These are phyloP conservation scores for Yarrowia sp. DNA, from an alignment of 805 yeast species.

Conservation along the genomic window DNA sequence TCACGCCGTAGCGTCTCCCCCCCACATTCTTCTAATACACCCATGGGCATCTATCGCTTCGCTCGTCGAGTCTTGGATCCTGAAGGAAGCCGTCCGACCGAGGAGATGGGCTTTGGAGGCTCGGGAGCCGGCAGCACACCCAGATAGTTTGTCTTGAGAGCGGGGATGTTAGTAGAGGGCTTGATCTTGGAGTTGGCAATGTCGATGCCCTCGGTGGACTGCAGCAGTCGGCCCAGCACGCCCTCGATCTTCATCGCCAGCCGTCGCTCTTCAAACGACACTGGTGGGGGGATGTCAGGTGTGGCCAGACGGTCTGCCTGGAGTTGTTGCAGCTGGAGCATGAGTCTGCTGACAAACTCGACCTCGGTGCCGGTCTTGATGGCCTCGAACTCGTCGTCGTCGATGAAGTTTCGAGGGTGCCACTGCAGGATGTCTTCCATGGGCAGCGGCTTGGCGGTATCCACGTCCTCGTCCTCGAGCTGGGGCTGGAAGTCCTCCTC, in stretches of 20 bases:
- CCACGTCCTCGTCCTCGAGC: slow-evolving; percentile 7
- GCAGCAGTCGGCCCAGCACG: slow-evolving; percentile 55
- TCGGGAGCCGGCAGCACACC: slow-evolving; percentile 72
- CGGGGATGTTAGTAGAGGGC: slow-evolving; percentile 60
- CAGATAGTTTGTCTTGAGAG: slow-evolving; percentile 71
- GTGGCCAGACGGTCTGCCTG: slow-evolving; percentile 57
- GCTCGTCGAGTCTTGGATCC: slow-evolving; percentile 14
- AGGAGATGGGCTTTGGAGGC: slow-evolving; percentile 40
- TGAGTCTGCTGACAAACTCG: slow-evolving; percentile 54
- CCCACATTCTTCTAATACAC: background rate
- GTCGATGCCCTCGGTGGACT: slow-evolving; percentile 38
- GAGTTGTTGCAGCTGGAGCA: slow-evolving; percentile 58
- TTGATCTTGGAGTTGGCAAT: slow-evolving; percentile 39
- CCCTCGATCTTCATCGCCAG: slow-evolving; percentile 50
- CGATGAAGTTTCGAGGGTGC: slow-evolving; percentile 58
- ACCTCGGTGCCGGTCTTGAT: slow-evolving; percentile 54
- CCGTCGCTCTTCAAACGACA: slow-evolving; percentile 48
- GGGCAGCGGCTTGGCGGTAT: slow-evolving; percentile 22
- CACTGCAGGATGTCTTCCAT: slow-evolving; percentile 55
- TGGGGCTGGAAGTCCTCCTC: slow-evolving; percentile 38
- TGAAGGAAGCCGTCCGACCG: slow-evolving; percentile 24
- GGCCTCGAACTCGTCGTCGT: slow-evolving; percentile 61
- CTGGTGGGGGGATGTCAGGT: slow-evolving; percentile 43
- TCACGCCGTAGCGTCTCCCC: slow-evolving; percentile 7
- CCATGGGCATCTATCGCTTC: background rate